Base-by-base conservation (phyloP, 116 monocot genomes). In the Cymodocea nodosa region DNA sequence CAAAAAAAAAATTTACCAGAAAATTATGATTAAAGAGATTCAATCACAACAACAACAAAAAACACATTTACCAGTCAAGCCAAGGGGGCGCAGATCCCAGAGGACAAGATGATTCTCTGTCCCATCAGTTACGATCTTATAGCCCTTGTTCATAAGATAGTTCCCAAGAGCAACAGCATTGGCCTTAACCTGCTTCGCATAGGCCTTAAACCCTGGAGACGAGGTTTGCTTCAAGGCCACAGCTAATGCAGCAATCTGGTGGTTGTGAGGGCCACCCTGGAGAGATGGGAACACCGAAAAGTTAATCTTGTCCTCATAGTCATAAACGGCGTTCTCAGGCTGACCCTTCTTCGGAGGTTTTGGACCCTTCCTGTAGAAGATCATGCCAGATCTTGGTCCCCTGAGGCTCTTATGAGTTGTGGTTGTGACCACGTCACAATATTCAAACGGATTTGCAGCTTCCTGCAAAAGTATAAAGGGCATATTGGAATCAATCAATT, bases 231-330 rank as follows among this genome's bases (percentile, higher is more conserved):
- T 86, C 68, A 93, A 58, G 4, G 89, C 89, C 37, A 93, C 89
- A 56, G 93, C 93, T 58, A 93, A 63, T 50, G 93, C 93, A 44
- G 89, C 89, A 68, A 93, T 93, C 76, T 93, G 93, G 70, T 93
- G 89, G 63, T 93, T 93, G 76, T 93, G 93, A 59, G 94, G 94
- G 0, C 94, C 94, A 44, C 94, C 94, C 68, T 94, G 94, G 19
- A 94, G 84, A 15, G 94, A 84, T 18, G 94, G 89, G 72, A 94
- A 94, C 24, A 89, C 94, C 1, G 94, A 68, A 67, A 94, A 94
- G 80, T 89, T 94, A 65, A 94, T 77, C 59, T 82, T 94, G 65
- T 94, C 94, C 52, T 94, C 94, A 56, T 70, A 94, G 30, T 89
- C 94, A 60, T 89, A 94, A 7, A 80, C 74, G 25, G 84, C 84